Percentiles rank a stretch among this genome's conserved stretches.
phyloP scores from a whole-genome alignment of 2,329 filamentous ascomycete species.

The Fusarium sambucinum region DNA sequence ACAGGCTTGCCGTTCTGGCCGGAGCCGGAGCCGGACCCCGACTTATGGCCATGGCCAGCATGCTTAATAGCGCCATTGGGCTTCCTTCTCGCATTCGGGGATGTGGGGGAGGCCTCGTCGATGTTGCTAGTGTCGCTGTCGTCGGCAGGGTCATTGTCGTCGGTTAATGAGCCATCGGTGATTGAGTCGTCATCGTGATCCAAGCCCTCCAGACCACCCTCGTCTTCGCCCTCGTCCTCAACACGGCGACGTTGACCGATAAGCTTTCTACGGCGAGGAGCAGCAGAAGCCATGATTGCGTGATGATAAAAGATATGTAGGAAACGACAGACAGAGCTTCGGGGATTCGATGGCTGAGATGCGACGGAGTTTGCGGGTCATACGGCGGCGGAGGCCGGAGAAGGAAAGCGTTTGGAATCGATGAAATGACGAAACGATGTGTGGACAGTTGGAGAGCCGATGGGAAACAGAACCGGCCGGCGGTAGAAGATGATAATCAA shows the following conservation, averaged over 20 bases:
- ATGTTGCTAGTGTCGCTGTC: conserved; percentile 75
- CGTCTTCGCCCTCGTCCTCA: conserved; percentile 78
- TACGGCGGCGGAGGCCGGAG: conserved; percentile 44
- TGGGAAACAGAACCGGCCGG: conserved; percentile 46
- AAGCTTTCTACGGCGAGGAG: conserved; percentile 71
- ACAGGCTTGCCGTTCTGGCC: conserved; percentile 51
- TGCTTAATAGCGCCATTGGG: conserved; percentile 58
- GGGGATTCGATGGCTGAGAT: conserved; percentile 46
- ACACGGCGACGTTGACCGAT: conserved; percentile 76
- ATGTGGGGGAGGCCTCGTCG: conserved; percentile 67
- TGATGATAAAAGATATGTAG: conserved; percentile 46
- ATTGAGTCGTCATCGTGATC: conserved; percentile 75
- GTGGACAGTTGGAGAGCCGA: conserved; percentile 40
- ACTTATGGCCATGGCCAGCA: conserved; percentile 50
- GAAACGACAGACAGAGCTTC: conserved; percentile 50
- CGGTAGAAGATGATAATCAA: conserved; percentile 39
- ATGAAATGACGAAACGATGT: conserved; percentile 33
- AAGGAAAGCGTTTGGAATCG: conserved; percentile 32
- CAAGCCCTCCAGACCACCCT: conserved; percentile 66
- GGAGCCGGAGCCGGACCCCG: conserved; percentile 54
- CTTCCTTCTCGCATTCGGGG: conserved; percentile 57
- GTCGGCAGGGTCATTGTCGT: conserved; percentile 70
- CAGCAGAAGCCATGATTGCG: conserved; percentile 53
- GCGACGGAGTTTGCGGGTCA: conserved; percentile 47
- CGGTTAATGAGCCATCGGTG: conserved; percentile 73